Conservation (phyloP, 2,329 filamentous ascomycete genomes). For the Sporothrix mexicana region DNA sequence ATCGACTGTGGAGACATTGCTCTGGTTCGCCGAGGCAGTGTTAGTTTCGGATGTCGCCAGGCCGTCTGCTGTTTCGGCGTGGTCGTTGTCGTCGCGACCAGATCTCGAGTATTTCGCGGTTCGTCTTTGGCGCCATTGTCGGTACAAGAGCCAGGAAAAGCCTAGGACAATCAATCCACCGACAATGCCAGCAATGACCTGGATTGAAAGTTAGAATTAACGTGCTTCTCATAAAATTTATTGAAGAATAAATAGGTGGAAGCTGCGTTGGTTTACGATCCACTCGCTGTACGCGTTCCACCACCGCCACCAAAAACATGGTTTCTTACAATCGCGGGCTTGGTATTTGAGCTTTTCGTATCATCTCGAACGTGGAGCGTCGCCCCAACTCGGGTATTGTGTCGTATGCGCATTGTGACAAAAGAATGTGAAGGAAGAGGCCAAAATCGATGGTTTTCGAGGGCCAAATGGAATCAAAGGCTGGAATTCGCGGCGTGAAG, state of each 20-base stretch:
- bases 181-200: slow-evolving; percentile 11
- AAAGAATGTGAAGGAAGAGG: neutral
- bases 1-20: slow-evolving; percentile 59
- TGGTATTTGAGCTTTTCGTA: neutral
- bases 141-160: slow-evolving; percentile 28
- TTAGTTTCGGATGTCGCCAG: slow-evolving; percentile 31
- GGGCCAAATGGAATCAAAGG: neutral
- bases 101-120: slow-evolving; percentile 37
- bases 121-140: slow-evolving; percentile 28
- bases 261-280: too few relatives aligned
- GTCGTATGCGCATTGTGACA: slow-evolving; percentile 27
- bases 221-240: too few relatives aligned
- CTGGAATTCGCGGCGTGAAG: neutral
- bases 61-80: slow-evolving; percentile 33
- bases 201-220: neutral
- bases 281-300: neutral
- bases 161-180: neutral
- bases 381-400: neutral
- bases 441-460: too few relatives aligned
- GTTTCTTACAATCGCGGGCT: slow-evolving; percentile 27
- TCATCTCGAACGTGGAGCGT: slow-evolving; percentile 6
- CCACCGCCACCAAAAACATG: neutral
- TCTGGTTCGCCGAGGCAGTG: neutral
- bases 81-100: slow-evolving; percentile 40
- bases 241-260: too few relatives aligned